Evolutionary conservation across 2,329 filamentous ascomycete genomes (phyloP).

Genomic region (Hypomyces rosellus): DNA sequence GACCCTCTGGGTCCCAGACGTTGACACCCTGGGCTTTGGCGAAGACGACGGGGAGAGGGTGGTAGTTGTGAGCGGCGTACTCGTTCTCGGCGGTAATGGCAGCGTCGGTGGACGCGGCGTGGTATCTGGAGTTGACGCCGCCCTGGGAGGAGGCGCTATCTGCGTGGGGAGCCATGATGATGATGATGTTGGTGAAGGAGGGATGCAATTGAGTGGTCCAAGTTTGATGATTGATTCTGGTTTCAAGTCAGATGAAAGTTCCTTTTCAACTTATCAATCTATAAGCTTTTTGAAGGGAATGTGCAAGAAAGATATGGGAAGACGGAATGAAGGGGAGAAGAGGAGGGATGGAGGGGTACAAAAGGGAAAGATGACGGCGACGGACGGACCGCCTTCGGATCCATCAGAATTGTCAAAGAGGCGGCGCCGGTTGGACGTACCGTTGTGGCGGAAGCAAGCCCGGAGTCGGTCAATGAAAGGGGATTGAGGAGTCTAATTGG

Average conservation of each 20-base stretch:
- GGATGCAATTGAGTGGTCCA: too few relatives aligned
- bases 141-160: slow-evolving; percentile 30
- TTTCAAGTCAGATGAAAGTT: too few relatives aligned
- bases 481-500: background rate
- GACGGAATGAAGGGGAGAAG: slow-evolving; percentile 4
- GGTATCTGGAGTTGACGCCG: slow-evolving; percentile 44
- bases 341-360: slow-evolving; percentile 4
- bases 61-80: slow-evolving; percentile 97
- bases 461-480: background rate
- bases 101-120: slow-evolving; percentile 69
- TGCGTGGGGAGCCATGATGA: slow-evolving; percentile 55
- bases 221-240: too few relatives aligned
- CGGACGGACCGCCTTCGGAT: background rate
- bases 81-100: slow-evolving; percentile 78
- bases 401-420: too few relatives aligned
- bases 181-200: slow-evolving; percentile 30
- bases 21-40: slow-evolving; percentile 75
- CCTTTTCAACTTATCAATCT: too few relatives aligned
- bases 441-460: background rate
- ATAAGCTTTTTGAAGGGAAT: background rate
- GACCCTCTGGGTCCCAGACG: slow-evolving; percentile 96
- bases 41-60: slow-evolving; percentile 92
- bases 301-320: slow-evolving; percentile 1
- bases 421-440: too few relatives aligned
- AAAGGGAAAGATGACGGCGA: background rate